Conservation (phyloP, 78 protist species). For the Pigoraptor vietnamica region DNA sequence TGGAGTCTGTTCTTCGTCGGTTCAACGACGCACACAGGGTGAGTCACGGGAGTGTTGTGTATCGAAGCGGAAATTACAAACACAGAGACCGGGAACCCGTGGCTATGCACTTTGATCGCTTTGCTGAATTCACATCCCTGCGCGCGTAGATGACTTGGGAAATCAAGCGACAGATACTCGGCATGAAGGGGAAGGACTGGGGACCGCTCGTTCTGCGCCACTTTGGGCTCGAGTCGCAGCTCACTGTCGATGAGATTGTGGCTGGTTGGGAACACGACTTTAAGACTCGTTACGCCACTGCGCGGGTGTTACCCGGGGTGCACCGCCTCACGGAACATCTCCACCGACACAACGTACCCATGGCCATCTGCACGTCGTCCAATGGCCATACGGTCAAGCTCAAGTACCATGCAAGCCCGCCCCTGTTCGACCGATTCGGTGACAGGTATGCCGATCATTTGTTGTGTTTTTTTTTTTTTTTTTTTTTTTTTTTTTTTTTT, state of each 20-base stretch:
- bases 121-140: too few relatives aligned
- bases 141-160: background rate
- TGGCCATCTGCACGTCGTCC: slow-evolving; percentile 21
- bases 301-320: slow-evolving; percentile 1
- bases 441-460: too few relatives aligned
- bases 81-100: too few relatives aligned
- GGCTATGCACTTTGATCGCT: too few relatives aligned
- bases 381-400: background rate
- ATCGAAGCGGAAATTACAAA: too few relatives aligned
- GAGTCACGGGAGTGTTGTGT: too few relatives aligned
- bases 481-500: too few relatives aligned
- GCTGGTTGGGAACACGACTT: background rate
- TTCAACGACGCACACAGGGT: background rate
- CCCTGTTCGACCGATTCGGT: background rate
- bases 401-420: background rate
- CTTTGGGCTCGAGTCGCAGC: background rate
- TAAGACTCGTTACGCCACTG: background rate
- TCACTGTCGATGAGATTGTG: background rate
- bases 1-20: background rate
- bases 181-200: background rate
- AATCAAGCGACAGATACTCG: background rate
- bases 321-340: background rate
- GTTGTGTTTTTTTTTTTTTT: too few relatives aligned
- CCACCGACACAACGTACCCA: background rate
- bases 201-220: background rate